Percentiles rank a stretch among this genome's conserved stretches.
These are phyloP conservation scores for Tetrahymena borealis DNA, from an alignment of 73 alveolate species.

Conservation along the genomic window DNA sequence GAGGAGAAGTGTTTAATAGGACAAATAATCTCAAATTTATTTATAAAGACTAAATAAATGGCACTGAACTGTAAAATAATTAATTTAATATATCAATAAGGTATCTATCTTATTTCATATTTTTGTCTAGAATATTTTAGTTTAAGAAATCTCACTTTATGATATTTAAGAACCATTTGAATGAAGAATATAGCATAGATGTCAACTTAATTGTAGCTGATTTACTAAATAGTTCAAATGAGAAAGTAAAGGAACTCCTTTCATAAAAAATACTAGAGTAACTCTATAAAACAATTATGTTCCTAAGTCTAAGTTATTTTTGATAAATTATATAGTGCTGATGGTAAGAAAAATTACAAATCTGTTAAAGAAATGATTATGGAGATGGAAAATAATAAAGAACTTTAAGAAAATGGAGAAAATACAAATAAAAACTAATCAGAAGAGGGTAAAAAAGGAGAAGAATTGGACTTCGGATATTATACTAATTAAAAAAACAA, in stretches of 20 bases:
- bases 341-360: neutral
- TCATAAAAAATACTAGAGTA: neutral
- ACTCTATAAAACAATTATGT: neutral
- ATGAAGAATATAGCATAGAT: neutral
- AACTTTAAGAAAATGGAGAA: neutral
- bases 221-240: neutral
- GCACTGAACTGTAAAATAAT: neutral
- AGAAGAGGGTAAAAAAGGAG: neutral
- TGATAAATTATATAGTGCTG: neutral
- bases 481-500: neutral
- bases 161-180: neutral
- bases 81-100: neutral
- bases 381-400: neutral
- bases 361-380: neutral
- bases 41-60: neutral
- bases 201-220: neutral
- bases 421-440: neutral
- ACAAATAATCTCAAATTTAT: neutral
- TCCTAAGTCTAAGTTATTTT: neutral
- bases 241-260: neutral
- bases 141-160: neutral
- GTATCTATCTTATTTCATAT: neutral
- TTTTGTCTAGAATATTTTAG: neutral
- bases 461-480: neutral
- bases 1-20: neutral